Conservation (phyloP, 176 grass and related monocot species). For the Poa pratensis region DNA sequence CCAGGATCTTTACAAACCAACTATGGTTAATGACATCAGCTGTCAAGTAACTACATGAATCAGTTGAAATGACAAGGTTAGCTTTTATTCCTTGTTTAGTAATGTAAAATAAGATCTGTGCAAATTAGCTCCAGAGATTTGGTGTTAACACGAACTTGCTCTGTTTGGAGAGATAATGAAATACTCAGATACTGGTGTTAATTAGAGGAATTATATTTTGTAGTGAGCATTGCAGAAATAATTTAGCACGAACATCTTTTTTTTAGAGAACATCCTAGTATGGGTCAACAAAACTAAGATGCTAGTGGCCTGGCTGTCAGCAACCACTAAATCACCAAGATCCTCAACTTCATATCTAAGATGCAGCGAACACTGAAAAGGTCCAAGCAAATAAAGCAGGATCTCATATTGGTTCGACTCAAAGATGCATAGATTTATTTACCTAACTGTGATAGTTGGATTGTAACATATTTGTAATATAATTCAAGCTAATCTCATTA, state of each 20-base stretch:
- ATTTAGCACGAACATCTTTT: neutral
- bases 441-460: neutral
- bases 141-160: neutral
- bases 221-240: neutral
- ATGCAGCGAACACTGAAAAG: slow-evolving; percentile 37
- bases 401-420: slow-evolving; percentile 5
- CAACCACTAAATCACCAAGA: slow-evolving; percentile 37
- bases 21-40: neutral
- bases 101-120: neutral
- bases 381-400: slow-evolving; percentile 26
- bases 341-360: slow-evolving; percentile 35
- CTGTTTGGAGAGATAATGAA: neutral
- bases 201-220: neutral
- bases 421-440: slow-evolving; percentile 33
- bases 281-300: slow-evolving; percentile 4
- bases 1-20: neutral
- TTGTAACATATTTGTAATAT: slow-evolving; percentile 24
- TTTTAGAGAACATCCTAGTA: neutral
- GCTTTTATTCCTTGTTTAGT: neutral
- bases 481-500: neutral
- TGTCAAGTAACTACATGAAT: neutral
- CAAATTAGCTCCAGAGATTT: neutral
- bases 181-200: neutral
- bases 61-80: neutral
- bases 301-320: slow-evolving; percentile 39